Evolutionary conservation across 176 grass and related monocot species (phyloP).

Genomic region (Puccinellia tenuiflora): DNA sequence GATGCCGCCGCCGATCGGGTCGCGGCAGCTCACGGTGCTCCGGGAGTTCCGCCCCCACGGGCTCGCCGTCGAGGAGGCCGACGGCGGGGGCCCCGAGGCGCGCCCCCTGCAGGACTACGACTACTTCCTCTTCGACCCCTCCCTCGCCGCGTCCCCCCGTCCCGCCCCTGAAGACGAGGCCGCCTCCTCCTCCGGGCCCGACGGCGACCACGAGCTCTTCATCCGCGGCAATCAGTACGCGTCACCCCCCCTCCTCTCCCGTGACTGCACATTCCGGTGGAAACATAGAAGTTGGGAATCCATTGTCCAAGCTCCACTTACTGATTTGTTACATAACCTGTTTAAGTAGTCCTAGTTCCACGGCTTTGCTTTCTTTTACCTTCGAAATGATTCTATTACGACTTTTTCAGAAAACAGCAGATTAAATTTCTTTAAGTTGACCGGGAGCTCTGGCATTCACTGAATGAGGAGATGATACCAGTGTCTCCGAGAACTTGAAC

Average conservation of each 20-base stretch:
- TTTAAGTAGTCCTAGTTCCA: not conserved
- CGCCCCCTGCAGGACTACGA: slow-evolving; percentile 49
- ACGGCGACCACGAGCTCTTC: slow-evolving; percentile 95
- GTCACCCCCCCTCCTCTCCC: not conserved
- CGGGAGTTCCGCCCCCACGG: slow-evolving; percentile 84
- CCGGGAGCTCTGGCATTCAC: not conserved
- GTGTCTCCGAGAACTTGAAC: not conserved
- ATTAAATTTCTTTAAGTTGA: not conserved
- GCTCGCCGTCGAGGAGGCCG: slow-evolving; percentile 57
- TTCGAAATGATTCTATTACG: not conserved
- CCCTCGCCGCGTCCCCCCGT: slow-evolving; percentile 31
- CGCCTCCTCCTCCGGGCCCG: slow-evolving; percentile 28
- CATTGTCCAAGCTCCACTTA: not conserved
- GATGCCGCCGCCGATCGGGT: slow-evolving; percentile 24
- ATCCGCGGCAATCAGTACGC: slow-evolving; percentile 73
- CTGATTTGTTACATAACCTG: not conserved
- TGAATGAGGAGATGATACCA: not conserved
- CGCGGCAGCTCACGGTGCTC: slow-evolving; percentile 62
- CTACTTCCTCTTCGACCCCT: slow-evolving; percentile 78
- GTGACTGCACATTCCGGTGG: not conserved
- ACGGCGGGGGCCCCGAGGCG: slow-evolving; percentile 44
- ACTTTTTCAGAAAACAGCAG: not conserved
- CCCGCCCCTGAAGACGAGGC: slow-evolving; percentile 19
- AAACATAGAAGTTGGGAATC: not conserved
- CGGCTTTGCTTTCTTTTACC: not conserved